A percentile compares a stretch with the other conserved stretches of the same genome.
Conservation (phyloP, 208 protist species). For the Leishmania tropica region DNA sequence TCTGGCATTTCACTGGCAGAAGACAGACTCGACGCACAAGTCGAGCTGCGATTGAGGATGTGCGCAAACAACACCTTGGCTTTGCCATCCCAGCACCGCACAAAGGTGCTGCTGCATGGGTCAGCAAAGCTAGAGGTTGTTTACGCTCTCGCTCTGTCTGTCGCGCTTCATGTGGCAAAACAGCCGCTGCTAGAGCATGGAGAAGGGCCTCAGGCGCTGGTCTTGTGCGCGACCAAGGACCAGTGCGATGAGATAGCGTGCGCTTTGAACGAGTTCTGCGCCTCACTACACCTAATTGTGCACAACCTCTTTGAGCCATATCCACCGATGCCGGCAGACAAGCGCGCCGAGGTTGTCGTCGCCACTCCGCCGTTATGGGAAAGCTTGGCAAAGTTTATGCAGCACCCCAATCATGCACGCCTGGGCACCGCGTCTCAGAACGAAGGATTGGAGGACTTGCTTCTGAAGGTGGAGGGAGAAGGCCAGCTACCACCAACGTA, state of each 20-base stretch:
- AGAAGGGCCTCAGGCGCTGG: slow-evolving; percentile 66
- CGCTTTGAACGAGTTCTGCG: slow-evolving; percentile 50
- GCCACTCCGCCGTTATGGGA: slow-evolving; percentile 76
- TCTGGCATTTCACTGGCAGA: slow-evolving; percentile 58
- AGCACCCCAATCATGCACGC: background rate
- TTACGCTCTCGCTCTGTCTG: slow-evolving; percentile 54
- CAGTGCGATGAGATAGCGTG: slow-evolving; percentile 69
- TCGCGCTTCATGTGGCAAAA: slow-evolving; percentile 60
- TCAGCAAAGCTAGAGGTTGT: slow-evolving; percentile 71
- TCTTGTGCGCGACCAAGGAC: slow-evolving; percentile 75
- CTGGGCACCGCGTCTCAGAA: slow-evolving; percentile 1
- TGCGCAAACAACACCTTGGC: slow-evolving; percentile 1
- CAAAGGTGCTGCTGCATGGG: slow-evolving; percentile 26
- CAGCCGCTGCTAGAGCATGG: slow-evolving; percentile 63
- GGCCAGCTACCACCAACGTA: slow-evolving; percentile 42
- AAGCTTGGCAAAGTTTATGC: slow-evolving; percentile 35
- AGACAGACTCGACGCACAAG: slow-evolving; percentile 59
- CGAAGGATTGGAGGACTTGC: slow-evolving; percentile 61
- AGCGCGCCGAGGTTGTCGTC: slow-evolving; percentile 77
- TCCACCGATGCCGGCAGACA: slow-evolving; percentile 56
- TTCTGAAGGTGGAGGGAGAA: slow-evolving; percentile 38
- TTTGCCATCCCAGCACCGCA: slow-evolving; percentile 2
- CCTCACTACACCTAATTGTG: slow-evolving; percentile 69
- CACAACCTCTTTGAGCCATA: slow-evolving; percentile 83
- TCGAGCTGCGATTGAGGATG: slow-evolving; percentile 31